Conservation (phyloP, 495 filamentous ascomycete species). For the Rostrohypoxylon terebratum region DNA sequence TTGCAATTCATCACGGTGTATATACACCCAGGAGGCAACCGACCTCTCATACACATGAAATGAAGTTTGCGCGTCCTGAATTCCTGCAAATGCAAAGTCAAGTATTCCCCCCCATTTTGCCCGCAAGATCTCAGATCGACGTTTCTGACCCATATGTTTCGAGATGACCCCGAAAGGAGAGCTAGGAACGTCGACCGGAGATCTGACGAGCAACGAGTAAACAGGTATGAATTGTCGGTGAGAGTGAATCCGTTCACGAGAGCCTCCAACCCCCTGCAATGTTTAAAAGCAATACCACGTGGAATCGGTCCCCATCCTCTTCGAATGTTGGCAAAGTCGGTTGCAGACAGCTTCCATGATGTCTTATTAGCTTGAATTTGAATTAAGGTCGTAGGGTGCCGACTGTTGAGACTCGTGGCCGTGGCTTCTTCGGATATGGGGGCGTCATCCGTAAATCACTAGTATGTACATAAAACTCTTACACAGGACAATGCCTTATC, state of each 20-base stretch:
- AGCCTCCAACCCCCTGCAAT: conserved; percentile 6
- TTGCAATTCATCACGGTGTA: conserved; percentile 10
- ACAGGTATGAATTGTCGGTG: not conserved
- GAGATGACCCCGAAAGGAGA: not conserved
- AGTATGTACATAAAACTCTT: conserved; percentile 48
- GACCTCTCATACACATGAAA: conserved; percentile 17
- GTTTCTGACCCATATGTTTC: not conserved
- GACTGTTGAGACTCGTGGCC: not conserved
- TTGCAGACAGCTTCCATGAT: not conserved
- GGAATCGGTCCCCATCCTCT: not conserved
- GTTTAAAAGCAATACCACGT: conserved; percentile 5
- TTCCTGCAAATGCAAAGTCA: conserved; percentile 7
- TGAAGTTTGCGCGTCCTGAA: conserved; percentile 4
- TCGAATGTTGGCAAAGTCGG: not conserved
- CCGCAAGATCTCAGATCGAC: not conserved
- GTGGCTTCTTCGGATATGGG: not conserved
- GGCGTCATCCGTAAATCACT: conserved; percentile 16
- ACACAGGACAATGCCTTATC: conserved; percentile 32
- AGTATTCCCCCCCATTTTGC: not conserved
- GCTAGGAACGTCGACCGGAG: not conserved
- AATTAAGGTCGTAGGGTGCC: not conserved
- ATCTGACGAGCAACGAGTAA: not conserved
- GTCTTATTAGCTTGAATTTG: not conserved
- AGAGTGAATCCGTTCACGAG: not conserved
- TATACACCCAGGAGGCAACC: conserved; percentile 17